Conservation (phyloP, 306 rosid species). For the Corylus americana region DNA sequence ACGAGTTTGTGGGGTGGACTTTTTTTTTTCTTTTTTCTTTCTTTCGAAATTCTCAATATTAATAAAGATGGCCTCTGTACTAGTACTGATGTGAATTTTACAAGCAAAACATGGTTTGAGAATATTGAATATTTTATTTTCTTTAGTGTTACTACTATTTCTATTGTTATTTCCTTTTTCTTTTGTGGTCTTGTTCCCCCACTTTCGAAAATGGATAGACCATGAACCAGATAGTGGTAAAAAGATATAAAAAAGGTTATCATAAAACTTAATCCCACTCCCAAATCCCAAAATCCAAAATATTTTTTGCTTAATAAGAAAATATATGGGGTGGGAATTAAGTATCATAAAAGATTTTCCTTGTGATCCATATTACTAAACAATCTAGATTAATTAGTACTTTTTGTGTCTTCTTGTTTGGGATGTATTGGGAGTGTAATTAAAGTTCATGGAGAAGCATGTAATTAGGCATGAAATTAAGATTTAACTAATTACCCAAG, state of each 20-base stretch:
- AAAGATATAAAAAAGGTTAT: neutral
- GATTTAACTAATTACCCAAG: slow-evolving; percentile 45
- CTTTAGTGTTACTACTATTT: neutral
- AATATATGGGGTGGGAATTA: neutral
- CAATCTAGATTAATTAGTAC: neutral
- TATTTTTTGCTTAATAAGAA: neutral
- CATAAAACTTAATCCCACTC: neutral
- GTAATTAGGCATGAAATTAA: neutral
- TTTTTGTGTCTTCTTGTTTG: neutral
- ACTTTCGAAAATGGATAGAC: neutral
- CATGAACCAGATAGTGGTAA: neutral
- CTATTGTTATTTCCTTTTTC: neutral
- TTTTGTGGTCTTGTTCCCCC: neutral
- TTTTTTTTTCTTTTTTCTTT: neutral
- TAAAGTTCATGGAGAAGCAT: neutral
- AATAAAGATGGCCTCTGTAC: no score
- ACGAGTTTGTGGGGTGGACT: neutral
- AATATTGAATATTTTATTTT: neutral
- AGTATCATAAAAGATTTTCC: neutral
- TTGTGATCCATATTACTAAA: neutral
- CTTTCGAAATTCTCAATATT: neutral
- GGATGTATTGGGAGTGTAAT: neutral
- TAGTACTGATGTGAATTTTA: neutral
- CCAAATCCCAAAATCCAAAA: neutral
- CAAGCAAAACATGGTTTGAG: neutral